Conservation (phyloP, 225 moss, liverwort and hornwort species). For the Physcomitrellopsis africana region DNA sequence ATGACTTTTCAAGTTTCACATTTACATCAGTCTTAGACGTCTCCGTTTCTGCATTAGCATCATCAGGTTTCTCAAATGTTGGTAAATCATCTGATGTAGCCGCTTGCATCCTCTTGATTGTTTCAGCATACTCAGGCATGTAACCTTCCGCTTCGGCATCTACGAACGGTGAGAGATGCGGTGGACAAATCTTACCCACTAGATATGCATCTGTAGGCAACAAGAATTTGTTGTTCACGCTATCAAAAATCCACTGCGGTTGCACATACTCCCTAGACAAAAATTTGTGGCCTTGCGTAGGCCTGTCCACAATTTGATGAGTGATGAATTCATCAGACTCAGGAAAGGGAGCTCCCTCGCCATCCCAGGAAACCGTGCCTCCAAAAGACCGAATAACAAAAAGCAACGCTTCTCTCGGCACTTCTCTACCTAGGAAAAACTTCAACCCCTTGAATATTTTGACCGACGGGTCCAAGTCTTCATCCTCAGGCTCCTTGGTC, state of each 20-base stretch:
- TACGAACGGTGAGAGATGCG: conserved; percentile 92
- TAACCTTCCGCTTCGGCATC: conserved; percentile 91
- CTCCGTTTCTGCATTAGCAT: conserved; percentile 35
- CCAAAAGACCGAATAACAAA: conserved; percentile 79
- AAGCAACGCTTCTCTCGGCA: conserved; percentile 80
- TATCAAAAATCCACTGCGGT: conserved; percentile 97
- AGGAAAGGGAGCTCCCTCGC: conserved; percentile 72
- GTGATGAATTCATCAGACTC: conserved; percentile 81
- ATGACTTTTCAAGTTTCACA: conserved; percentile 54
- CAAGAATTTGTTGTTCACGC: conserved; percentile 59
- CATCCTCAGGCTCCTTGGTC: conserved; percentile 30
- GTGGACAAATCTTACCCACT: conserved; percentile 79
- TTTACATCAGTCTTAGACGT: conserved; percentile 37
- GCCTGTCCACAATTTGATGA: conserved; percentile 94
- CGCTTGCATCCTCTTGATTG: conserved; percentile 68
- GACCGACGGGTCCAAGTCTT: conserved; percentile 54
- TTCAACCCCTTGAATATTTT: conserved; percentile 64
- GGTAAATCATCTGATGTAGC: conserved; percentile 59
- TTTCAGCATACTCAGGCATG: conserved; percentile 89
- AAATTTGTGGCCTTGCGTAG: conserved; percentile 72
- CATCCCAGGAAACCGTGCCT: conserved; percentile 89
- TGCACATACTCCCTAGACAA: conserved; percentile 84
- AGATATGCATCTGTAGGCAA: conserved; percentile 73
- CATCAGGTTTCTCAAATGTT: conserved; percentile 36
- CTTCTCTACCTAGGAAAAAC: conserved; percentile 84